Base-by-base conservation (phyloP, 345 rosid genomes). In the Dovyalis caffra region DNA sequence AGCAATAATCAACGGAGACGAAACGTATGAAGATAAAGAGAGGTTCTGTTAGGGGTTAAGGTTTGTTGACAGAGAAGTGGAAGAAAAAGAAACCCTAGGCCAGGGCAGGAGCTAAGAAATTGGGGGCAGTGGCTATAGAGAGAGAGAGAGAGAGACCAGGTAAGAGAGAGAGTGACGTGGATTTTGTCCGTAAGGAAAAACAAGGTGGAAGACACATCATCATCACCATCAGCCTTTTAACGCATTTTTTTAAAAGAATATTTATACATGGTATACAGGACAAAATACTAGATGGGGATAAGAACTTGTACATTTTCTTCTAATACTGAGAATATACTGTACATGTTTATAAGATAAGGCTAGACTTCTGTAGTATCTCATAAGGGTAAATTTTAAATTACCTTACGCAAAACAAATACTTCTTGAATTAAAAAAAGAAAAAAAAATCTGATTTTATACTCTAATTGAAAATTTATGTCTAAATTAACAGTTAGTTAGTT, bases 161-260 rank as follows among this genome's bases (percentile, higher is more conserved):
- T n/a, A n/a, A n/a, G n/a, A 21, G 77, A 8, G 31, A 5, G 26
- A 40, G 49, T 31, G 21, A 20, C 40, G 7, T 60, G 21, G 72
- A 1, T 69, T 72, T 78, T 65, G 77, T 60, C 72, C 28, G 75
- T 23, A 37, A 71, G 33, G 8, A 26, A 20, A 33, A 61, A 68
- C 63, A 68, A 47, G 33, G 72, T 40, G 37, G 73, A 65, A 26
- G 71, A 74, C 79, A 81, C 87, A 70, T 84, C 83, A 76, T 80
- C 79, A 53, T 68, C 77, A 29, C 32, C 63, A 16, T 33, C 32
- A 2, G 14, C 21, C 29, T 20, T 49, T 49, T 11, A 16, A 8
- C 37, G 5, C 60, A 21, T n/a, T 53, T 53, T 53, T n/a, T n/a
- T 8, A 53, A n/a, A 56, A 8, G 25, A 8, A 10, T 25, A 56